A percentile compares a stretch with the other conserved stretches of the same genome.
Conservation (phyloP, 164 flowering plant genomes). For the Piper longum region DNA sequence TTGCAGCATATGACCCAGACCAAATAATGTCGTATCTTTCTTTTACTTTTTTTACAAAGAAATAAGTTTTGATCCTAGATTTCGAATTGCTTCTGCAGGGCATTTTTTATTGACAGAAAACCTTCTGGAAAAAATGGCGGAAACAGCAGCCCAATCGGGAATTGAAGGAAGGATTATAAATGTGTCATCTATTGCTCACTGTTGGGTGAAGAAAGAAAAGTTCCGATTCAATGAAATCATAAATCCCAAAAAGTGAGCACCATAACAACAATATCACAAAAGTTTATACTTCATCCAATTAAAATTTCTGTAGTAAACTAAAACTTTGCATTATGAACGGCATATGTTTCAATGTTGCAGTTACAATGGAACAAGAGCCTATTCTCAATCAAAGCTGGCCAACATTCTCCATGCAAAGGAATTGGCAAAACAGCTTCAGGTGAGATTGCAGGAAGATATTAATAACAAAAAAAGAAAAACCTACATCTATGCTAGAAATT, state of each 20-base stretch:
- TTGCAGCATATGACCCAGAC: not conserved
- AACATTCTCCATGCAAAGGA: constrained; percentile 81
- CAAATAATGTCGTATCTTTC: not conserved
- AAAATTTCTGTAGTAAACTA: not conserved
- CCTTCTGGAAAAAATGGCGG: constrained; percentile 68
- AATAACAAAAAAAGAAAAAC: not conserved
- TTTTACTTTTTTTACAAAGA: too few species aligned
- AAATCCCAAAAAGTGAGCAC: constrained; percentile 44
- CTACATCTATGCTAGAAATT: too few species aligned
- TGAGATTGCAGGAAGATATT: constrained; percentile 6
- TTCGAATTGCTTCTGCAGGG: constrained; percentile 37
- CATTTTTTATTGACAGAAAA: constrained; percentile 70
- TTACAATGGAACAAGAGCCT: constrained; percentile 75
- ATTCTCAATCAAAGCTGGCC: constrained; percentile 86
- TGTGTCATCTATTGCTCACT: constrained; percentile 80
- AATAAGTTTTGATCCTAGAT: not conserved
- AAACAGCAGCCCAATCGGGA: constrained; percentile 57
- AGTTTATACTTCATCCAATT: not conserved
- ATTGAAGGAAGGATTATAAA: constrained; percentile 86
- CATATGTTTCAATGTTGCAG: constrained; percentile 23
- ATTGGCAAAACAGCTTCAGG: constrained; percentile 66
- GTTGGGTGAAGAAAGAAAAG: constrained; percentile 57
- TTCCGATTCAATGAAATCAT: constrained; percentile 51
- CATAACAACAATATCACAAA: not conserved
- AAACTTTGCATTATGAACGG: not conserved